Conservation (phyloP, 306 rosid genomes). For the Myrica gale region DNA sequence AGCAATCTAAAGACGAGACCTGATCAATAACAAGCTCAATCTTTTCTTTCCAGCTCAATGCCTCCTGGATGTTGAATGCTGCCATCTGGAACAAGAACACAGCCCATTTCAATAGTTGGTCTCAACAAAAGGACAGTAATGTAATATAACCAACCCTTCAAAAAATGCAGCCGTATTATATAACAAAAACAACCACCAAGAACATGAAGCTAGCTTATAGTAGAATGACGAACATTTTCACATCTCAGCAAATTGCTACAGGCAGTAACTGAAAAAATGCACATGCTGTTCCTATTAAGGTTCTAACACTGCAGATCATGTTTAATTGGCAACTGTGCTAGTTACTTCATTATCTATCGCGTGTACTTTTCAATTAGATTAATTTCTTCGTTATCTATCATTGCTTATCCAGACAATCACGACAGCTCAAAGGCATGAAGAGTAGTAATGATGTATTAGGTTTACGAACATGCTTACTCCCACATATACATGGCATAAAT, state of each 20-base stretch:
- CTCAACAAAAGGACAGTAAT: neutral
- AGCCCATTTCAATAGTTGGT: neutral
- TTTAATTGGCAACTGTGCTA: neutral
- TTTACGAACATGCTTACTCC: neutral
- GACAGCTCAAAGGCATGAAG: no score
- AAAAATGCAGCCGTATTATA: neutral
- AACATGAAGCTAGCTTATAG: neutral
- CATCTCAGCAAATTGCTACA: neutral
- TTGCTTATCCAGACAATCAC: neutral
- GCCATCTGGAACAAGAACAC: constrained; percentile 75
- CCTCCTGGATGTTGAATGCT: constrained; percentile 98
- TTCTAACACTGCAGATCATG: neutral
- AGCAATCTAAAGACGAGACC: constrained; percentile 42
- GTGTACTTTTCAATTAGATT: no score
- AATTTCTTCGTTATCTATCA: no score
- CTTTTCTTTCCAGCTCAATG: constrained; percentile 90
- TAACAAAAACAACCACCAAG: neutral
- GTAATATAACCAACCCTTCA: neutral
- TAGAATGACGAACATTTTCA: neutral
- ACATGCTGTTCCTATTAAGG: neutral
- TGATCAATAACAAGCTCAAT: constrained; percentile 90
- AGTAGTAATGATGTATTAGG: neutral
- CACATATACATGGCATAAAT: neutral
- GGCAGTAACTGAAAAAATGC: no score
- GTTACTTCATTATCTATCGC: neutral